These are phyloP conservation scores for Paratinospora sagittata DNA, from an alignment of 164 flowering plant genomes.

Conservation along the genomic window DNA sequence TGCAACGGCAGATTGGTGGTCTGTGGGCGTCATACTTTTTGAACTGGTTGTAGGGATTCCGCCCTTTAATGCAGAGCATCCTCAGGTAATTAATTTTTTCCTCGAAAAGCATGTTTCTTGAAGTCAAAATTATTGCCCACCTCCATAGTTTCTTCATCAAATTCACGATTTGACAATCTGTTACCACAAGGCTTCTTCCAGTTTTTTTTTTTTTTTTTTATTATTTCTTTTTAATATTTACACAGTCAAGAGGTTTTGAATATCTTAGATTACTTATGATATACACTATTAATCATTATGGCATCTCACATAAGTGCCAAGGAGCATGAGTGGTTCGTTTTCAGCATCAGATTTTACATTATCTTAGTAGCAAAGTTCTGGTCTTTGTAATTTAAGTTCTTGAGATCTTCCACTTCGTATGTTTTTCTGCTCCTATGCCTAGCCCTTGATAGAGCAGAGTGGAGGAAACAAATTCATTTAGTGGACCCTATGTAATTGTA, in stretches of 20 bases:
- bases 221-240: no score
- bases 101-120: background rate
- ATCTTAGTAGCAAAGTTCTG: background rate
- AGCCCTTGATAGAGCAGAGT: no score
- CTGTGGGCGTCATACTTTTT: constrained; percentile 94
- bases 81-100: constrained; percentile 62
- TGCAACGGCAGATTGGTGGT: constrained; percentile 99
- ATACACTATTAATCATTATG: background rate
- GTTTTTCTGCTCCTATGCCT: background rate
- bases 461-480: no score
- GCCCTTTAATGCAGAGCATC: constrained; percentile 98
- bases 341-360: background rate
- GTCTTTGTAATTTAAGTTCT: background rate
- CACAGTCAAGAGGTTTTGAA: background rate
- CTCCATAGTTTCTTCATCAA: background rate
- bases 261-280: background rate
- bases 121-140: background rate
- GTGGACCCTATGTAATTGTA: no score
- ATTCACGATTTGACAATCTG: background rate
- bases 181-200: background rate
- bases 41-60: constrained; percentile 96
- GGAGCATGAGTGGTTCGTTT: background rate
- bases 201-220: background rate
- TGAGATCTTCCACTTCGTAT: background rate
- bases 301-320: background rate